Evolutionary conservation across 331 rosid genomes (phyloP), one percentile per base, ranked within the genome.

Genomic region (Acacia concinna): DNA sequence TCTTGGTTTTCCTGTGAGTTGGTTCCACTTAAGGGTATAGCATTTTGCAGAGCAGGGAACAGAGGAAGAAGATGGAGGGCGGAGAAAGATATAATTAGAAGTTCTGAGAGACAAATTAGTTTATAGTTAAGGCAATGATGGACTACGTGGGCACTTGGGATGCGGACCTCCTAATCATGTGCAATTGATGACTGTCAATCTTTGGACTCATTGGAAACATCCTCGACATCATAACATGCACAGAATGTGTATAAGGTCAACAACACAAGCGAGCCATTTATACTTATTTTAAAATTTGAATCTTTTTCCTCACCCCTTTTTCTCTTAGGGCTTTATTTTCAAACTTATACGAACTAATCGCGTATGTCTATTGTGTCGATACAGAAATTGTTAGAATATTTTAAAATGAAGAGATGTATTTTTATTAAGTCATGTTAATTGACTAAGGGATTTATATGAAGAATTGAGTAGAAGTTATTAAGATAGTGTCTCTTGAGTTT

Each of bases 231-330:
- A 79, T 84, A 93, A 89, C 97, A 89, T 91, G 97, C 91, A 78
- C 81, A 80, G 97, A 88, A 93, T 88, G 92, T 91, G 92, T 91
- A 73, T 68, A 63, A 76, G 83, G 97, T 93, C 94, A 93, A 91
- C 93, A 80, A 91, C 96, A 79, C 77, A 71, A 51, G 11, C 72
- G 72, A 52, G 78, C 71, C 78, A 81, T 85, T 64, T 83, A 25
- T 85, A 74, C 80, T 72, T 78, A 21, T 79, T 46, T 21, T 32
- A 7, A 18, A 27, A 23, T 77, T 46, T 15, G 23, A 18, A 21
- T 60, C n/a, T 44, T 52, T 59, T 38, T 2, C 60, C 15, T 35
- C 52, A 17, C 15, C 40, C 44, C 8, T 1, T 52, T 43, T 69
- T 70, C 37, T 38, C 28, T 28, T 49, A 25, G 13, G 46, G 7